Conservation (phyloP, 768 basidiomycete genomes). For the Panaeolus papilionaceus region DNA sequence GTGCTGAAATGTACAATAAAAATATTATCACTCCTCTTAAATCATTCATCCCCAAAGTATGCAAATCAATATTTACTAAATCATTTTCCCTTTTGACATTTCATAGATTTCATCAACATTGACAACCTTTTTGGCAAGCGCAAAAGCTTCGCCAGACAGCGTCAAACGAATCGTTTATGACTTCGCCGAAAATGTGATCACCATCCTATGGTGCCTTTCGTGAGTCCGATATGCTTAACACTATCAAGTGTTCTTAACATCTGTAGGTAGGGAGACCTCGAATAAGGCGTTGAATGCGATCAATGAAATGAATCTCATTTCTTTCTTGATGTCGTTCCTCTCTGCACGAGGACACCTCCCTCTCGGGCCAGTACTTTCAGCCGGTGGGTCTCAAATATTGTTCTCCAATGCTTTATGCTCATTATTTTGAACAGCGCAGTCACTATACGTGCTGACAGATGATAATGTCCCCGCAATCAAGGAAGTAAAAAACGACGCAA, state of each 20-base stretch:
- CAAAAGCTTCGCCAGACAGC: conserved; percentile 71
- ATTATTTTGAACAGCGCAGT: conserved; percentile 67
- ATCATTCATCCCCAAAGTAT: conserved; percentile 80
- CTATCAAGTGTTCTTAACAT: conserved; percentile 28
- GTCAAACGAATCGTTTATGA: conserved; percentile 81
- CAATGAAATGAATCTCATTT: conserved; percentile 77
- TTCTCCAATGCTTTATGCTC: neutral
- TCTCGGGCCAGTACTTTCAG: conserved; percentile 74
- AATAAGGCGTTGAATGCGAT: conserved; percentile 91
- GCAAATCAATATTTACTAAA: conserved; percentile 17
- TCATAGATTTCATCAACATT: conserved; percentile 76
- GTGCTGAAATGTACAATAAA: conserved; percentile 98
- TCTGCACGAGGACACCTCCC: conserved; percentile 73
- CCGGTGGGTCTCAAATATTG: conserved; percentile 56
- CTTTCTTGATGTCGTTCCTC: conserved; percentile 92
- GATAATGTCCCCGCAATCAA: conserved; percentile 81
- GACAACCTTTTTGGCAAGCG: conserved; percentile 65
- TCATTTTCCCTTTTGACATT: conserved; percentile 15
- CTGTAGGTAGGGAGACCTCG: conserved; percentile 75
- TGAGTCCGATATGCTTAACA: conserved; percentile 50
- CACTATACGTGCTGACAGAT: conserved; percentile 91
- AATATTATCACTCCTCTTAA: conserved; percentile 82
- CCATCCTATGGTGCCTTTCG: conserved; percentile 94
- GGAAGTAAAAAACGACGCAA: conserved; percentile 65
- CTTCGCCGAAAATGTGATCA: conserved; percentile 92